Base-by-base conservation (phyloP, 345 rosid species). In the Eucalyptus marginata region DNA sequence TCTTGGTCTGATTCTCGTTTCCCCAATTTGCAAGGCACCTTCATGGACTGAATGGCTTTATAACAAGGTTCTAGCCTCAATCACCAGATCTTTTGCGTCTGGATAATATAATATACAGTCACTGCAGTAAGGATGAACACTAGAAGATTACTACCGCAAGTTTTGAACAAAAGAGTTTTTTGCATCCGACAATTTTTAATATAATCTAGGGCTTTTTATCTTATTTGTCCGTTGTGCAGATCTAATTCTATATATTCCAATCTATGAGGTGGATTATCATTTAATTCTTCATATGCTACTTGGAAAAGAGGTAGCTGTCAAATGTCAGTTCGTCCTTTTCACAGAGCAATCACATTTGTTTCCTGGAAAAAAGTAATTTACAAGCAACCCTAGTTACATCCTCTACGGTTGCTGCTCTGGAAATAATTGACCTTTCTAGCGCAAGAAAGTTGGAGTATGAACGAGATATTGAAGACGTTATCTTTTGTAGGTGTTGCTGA, bases 11-110 rank as follows among this genome's bases (percentile, higher is more conserved):
- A 93, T 93, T 52, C 96, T 95, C 8, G 95, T 93, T 76, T 95
- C 97, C 71, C 97, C 97, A 25, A 91, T 94, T 86, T 95, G 95
- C 93, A 94, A 91, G 91, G 93, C 94, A 85, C 94, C 96, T 86
- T 91, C 96, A 2, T 95, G 97, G 97, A 89, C 96, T 80, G 97
- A 95, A 88, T 95, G 97, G 97, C 89, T 94, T 40, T 95, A 93
- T 90, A 94, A 93, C 91, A 95, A 95, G 97, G 97, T 94, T 91
- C 87, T 18, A 27, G 51, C 79, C 81, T 68, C 84, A 22, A 54
- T 62, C 71, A 2, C 51, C 88, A 4, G 15, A 13, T 29, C 40
- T 85, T 85, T 46, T 3, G 40, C 0, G 2, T 49, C 59, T 3
- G 54, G 44, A 36, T 51, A n/a, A 51, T 86, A 86, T n/a, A 54